Conservation (phyloP, 2,329 filamentous ascomycete species). For the Diaporthe sp. region DNA sequence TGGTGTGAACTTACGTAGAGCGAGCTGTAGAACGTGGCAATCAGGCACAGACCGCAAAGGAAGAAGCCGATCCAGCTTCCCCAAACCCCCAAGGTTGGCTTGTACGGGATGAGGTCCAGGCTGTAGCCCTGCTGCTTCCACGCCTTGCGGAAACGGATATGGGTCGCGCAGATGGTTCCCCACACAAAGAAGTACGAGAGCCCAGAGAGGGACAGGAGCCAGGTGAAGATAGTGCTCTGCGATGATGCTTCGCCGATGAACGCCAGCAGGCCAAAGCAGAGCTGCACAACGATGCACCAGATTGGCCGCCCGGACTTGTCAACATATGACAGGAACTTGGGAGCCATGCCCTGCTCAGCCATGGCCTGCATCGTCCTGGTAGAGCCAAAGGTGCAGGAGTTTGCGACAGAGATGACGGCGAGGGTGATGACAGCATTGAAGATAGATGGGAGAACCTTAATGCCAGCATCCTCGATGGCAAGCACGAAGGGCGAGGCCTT, state of each 20-base stretch:
- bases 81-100: constrained; percentile 66
- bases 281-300: constrained; percentile 64
- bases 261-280: constrained; percentile 71
- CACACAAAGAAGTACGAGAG: constrained; percentile 83
- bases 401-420: constrained; percentile 65
- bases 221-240: constrained; percentile 67
- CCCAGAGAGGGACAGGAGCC: constrained; percentile 79
- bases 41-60: constrained; percentile 76
- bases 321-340: constrained; percentile 70
- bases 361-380: constrained; percentile 66
- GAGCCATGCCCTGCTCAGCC: constrained; percentile 64
- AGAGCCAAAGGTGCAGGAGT: constrained; percentile 65
- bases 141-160: constrained; percentile 75
- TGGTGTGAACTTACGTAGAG: constrained; percentile 60
- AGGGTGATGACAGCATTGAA: constrained; percentile 68
- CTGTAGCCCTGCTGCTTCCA: constrained; percentile 72
- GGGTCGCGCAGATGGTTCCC: constrained; percentile 75
- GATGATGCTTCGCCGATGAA: constrained; percentile 65
- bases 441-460: constrained; percentile 64
- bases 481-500: constrained; percentile 65
- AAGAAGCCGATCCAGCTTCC: constrained; percentile 78
- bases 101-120: constrained; percentile 63
- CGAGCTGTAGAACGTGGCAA: constrained; percentile 80
- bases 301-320: constrained; percentile 73
- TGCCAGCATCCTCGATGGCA: constrained; percentile 64